Evolutionary conservation across 768 basidiomycete species (phyloP), one percentile per base, ranked within the genome.

Genomic region (Sarcomyxa edulis): DNA sequence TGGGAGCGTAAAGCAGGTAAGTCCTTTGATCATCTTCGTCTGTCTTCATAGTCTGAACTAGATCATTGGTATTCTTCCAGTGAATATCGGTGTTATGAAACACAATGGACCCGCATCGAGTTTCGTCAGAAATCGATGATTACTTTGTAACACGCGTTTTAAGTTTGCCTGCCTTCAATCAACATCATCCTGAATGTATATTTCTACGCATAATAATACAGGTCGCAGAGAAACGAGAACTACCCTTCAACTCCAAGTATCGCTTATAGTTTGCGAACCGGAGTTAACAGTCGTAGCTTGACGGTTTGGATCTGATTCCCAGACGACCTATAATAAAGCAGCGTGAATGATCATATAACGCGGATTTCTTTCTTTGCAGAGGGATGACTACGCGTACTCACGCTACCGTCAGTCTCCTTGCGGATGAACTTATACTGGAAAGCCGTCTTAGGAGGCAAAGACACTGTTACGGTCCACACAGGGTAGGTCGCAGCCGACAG

Each of bases 381-480:
- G 27, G 43, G 25, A n/a, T 19, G 7, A 5, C 16, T 12, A n/a
- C 7, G 35, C 23, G 12, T 7, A 56, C 72, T 49, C 42, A 77
- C 73, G 33, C 53, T 63, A n/a, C 72, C 74, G 43, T 71, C 58
- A 3, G 64, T 56, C 37, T 71, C 69, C 51, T 75, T 79, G 19
- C 75, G 58, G 47, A 82, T 76, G 40, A 77, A 80, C 54, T 81
- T 82, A 56, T 73, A 82, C 44, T 74, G 44, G 53, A 82, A 78
- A 3, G 48, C 45, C 0, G 72, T 74, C 39, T 58, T 64, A 1
- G 69, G 59, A 2, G 78, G 76, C 0, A 83, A 47, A n/a, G 56
- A 54, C 5, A 78, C 58, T 1, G 71, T 71, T 12, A 68, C 64
- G 3, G 57, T 64, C 78, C 78, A 82, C 2, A 68, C 59, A 4